Percentiles rank a stretch among this genome's conserved stretches.
Evolutionary conservation across 2,329 filamentous ascomycete species (phyloP).

Genomic region (Pyrenochaeta sp.): DNA sequence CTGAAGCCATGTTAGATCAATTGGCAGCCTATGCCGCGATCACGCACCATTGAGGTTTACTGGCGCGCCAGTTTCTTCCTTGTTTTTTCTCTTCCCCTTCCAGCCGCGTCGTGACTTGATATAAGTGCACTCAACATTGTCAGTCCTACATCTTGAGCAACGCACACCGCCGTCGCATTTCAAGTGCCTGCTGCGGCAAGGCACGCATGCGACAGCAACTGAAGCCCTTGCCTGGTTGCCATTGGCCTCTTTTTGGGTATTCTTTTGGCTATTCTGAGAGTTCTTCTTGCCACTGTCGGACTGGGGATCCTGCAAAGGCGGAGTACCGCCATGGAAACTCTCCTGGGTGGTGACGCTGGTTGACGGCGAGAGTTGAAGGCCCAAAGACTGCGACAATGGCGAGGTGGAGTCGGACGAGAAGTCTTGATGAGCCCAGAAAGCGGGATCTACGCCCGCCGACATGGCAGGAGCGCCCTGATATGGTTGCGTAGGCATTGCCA

Average conservation of each 20-base stretch:
- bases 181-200: constrained; percentile 61
- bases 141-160: constrained; percentile 57
- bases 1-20: constrained; percentile 11
- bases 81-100: constrained; percentile 54
- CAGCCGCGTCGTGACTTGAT: constrained; percentile 61
- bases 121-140: constrained; percentile 59
- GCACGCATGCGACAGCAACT: constrained; percentile 59
- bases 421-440: constrained; percentile 43
- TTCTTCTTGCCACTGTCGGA: constrained; percentile 33
- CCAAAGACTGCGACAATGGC: constrained; percentile 28
- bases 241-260: constrained; percentile 28
- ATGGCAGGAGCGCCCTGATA: constrained; percentile 32
- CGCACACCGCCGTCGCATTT: constrained; percentile 63
- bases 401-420: constrained; percentile 35
- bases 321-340: constrained; percentile 39
- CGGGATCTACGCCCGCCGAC: constrained; percentile 44
- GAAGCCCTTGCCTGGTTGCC: constrained; percentile 40
- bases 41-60: constrained; percentile 32
- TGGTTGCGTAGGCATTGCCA: constrained; percentile 38
- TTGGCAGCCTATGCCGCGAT: not conserved
- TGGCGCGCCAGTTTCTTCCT: constrained; percentile 42
- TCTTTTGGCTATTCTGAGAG: constrained; percentile 26
- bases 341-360: constrained; percentile 40
- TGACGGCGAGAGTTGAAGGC: constrained; percentile 42
- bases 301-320: constrained; percentile 42